Percentiles rank a stretch among this genome's conserved stretches.
These are phyloP conservation scores for Phialophora chinensis DNA, from an alignment of 2,329 filamentous ascomycete species.

Conservation along the genomic window DNA sequence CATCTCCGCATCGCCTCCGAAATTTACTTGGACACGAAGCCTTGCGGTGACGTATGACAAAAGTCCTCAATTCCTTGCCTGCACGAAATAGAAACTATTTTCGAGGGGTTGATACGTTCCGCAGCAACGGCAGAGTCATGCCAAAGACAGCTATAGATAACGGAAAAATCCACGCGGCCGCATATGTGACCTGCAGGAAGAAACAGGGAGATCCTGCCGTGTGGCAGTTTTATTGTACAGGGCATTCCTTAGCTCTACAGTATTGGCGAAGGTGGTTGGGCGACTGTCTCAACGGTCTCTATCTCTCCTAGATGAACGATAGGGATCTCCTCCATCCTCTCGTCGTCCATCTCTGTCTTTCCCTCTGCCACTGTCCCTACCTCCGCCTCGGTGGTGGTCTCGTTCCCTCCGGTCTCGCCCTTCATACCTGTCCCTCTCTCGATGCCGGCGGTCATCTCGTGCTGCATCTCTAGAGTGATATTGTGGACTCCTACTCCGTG, in stretches of 20 bases:
- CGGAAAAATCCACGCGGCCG: neutral
- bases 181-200: neutral
- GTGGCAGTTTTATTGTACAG: neutral
- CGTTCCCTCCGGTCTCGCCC: conserved; percentile 40
- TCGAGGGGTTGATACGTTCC: neutral
- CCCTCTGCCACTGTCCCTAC: conserved; percentile 50
- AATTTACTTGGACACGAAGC: conserved; percentile 18
- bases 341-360: conserved; percentile 44
- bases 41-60: conserved; percentile 34
- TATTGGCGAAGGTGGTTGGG: neutral
- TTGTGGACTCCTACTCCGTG: conserved; percentile 53
- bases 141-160: neutral
- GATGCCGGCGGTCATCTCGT: conserved; percentile 10
- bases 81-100: neutral
- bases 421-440: conserved; percentile 38
- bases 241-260: neutral
- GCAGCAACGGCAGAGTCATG: neutral
- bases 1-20: conserved; percentile 18
- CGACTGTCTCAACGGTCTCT: conserved; percentile 13
- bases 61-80: conserved; percentile 6
- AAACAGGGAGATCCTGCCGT: neutral
- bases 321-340: conserved; percentile 1
- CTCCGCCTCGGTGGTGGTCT: conserved; percentile 45
- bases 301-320: conserved; percentile 13
- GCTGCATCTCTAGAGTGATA: conserved; percentile 38